Evolutionary conservation across 768 basidiomycete species (phyloP).

Genomic region (Mycena kentingensis): DNA sequence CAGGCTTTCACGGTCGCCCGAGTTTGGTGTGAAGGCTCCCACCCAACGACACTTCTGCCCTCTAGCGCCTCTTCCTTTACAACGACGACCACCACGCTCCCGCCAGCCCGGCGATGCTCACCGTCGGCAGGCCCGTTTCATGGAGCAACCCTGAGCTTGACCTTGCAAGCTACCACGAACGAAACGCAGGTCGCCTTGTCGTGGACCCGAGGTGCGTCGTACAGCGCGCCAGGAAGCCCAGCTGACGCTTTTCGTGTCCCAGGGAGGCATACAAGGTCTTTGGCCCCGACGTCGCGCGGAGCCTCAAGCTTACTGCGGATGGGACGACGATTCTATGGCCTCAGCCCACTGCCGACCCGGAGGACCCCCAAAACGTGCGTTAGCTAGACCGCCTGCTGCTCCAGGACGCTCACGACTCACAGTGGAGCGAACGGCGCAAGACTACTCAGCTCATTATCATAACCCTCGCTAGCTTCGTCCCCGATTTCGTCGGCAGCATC

Average conservation of each 20-base stretch:
- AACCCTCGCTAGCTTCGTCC: conserved; percentile 64
- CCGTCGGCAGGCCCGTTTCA: no score
- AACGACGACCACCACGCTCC: no score
- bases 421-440: conserved; percentile 57
- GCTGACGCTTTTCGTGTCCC: not conserved
- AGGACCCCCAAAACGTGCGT: conserved; percentile 66
- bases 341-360: conserved; percentile 60
- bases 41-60: no score
- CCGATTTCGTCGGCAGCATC: conserved; percentile 68
- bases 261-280: conserved; percentile 68
- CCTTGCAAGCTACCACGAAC: conserved; percentile 20
- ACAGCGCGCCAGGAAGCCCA: not conserved
- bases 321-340: conserved; percentile 69
- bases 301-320: conserved; percentile 57
- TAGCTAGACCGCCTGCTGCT: not conserved
- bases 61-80: no score
- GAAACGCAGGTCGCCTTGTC: conserved; percentile 23
- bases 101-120: no score
- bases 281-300: conserved; percentile 54
- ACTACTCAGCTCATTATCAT: conserved; percentile 58
- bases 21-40: no score
- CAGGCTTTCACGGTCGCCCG: no score
- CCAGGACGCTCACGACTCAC: conserved; percentile 11
- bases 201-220: conserved; percentile 21
- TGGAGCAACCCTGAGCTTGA: conserved; percentile 13